Conservation (phyloP, 768 basidiomycete species). For the Hygrophoropsis aurantiaca region DNA sequence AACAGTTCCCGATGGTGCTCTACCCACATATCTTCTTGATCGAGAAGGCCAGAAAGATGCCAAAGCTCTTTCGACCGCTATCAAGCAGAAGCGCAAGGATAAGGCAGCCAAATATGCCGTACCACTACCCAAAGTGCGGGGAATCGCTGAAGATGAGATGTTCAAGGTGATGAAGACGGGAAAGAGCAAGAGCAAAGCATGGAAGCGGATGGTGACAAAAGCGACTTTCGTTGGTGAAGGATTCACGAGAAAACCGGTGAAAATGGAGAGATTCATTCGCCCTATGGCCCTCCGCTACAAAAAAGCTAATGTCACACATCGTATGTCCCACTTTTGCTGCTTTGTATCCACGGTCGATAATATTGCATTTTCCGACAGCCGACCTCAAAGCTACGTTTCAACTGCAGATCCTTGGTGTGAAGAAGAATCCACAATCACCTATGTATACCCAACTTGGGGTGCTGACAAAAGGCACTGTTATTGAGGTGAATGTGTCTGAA, state of each 20-base stretch:
- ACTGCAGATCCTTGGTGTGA: conserved; percentile 94
- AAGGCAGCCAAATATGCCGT: conserved; percentile 98
- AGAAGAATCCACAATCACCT: conserved; percentile 99
- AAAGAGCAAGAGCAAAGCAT: conserved; percentile 92
- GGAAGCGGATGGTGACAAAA: conserved; percentile 99
- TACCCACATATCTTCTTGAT: conserved; percentile 95
- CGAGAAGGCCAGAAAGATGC: conserved; percentile 98
- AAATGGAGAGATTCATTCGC: conserved; percentile 96
- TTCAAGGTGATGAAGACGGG: conserved; percentile 99
- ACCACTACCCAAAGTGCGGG: conserved; percentile 93
- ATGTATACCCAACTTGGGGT: conserved; percentile 97
- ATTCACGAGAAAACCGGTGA: conserved; percentile 97
- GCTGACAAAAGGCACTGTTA: conserved; percentile 96
- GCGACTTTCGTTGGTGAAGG: conserved; percentile 98
- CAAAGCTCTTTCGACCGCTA: conserved; percentile 90
- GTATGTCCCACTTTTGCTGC: conserved; percentile 43
- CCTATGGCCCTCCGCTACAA: conserved; percentile 98
- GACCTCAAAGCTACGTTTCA: conserved; percentile 99
- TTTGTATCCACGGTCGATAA: neutral
- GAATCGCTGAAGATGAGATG: conserved; percentile 99
- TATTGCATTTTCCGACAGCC: conserved; percentile 46
- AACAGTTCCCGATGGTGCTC: conserved; percentile 82
- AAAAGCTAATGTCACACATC: conserved; percentile 99
- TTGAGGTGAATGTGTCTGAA: conserved; percentile 99
- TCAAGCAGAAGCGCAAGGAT: conserved; percentile 99